Evolutionary conservation across 140 eudicot species (phyloP).

Genomic region (Anethum foeniculum): DNA sequence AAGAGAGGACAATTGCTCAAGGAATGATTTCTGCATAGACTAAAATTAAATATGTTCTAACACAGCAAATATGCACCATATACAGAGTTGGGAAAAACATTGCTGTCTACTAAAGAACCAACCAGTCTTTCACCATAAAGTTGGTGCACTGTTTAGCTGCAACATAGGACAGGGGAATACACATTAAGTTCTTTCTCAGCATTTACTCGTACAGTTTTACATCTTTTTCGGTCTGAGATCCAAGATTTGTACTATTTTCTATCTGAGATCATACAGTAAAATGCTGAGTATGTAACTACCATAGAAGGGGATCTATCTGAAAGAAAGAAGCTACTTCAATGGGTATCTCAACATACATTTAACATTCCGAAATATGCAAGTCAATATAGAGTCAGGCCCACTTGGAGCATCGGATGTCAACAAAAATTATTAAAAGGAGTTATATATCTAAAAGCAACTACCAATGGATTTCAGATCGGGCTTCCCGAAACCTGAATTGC

Average conservation of each 20-base stretch:
- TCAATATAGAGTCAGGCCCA: constrained; percentile 20
- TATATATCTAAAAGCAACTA: not conserved
- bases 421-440: not conserved
- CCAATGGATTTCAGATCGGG: not conserved
- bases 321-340: constrained; percentile 41
- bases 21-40: too few relatives aligned
- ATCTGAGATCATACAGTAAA: constrained; percentile 30
- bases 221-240: constrained; percentile 57
- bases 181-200: constrained; percentile 47
- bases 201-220: constrained; percentile 24
- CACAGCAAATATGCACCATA: not conserved
- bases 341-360: constrained; percentile 41
- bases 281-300: constrained; percentile 7
- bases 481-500: not conserved
- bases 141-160: constrained; percentile 45
- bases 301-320: not conserved
- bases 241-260: constrained; percentile 29
- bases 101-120: constrained; percentile 16
- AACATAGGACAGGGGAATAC: constrained; percentile 52
- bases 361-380: constrained; percentile 24
- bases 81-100: not conserved
- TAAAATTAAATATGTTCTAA: too few relatives aligned
- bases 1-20: too few relatives aligned
- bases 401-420: constrained; percentile 23
- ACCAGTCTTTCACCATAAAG: constrained; percentile 81